These are phyloP conservation scores for Cetradonia linearis DNA, from an alignment of 495 filamentous ascomycete genomes.

Conservation along the genomic window DNA sequence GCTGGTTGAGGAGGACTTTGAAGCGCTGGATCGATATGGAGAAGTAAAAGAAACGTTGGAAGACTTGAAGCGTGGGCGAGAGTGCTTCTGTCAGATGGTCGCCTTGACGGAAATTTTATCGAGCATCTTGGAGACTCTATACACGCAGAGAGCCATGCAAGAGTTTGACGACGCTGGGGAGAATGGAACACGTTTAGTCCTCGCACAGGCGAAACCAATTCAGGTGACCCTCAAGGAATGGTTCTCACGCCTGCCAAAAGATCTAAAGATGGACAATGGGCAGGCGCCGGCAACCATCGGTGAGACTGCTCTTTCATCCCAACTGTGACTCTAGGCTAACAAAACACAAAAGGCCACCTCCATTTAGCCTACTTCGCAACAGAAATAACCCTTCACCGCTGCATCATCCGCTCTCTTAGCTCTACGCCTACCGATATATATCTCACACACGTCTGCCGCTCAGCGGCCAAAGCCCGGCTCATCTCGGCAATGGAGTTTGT, in stretches of 20 bases:
- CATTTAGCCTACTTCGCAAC: conserved; percentile 53
- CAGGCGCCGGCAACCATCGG: conserved; percentile 30
- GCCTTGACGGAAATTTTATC: conserved; percentile 49
- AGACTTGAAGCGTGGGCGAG: conserved; percentile 39
- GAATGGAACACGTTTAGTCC: conserved; percentile 43
- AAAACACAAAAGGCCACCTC: conserved; percentile 40
- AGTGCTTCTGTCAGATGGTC: conserved; percentile 50
- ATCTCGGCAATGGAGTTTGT: conserved; percentile 50
- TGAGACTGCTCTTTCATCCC: conserved; percentile 12
- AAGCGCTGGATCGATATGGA: conserved; percentile 30
- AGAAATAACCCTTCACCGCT: conserved; percentile 52
- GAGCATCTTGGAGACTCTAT: conserved; percentile 52
- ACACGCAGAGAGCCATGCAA: conserved; percentile 46
- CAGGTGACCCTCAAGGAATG: conserved; percentile 51
- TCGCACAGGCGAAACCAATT: conserved; percentile 51
- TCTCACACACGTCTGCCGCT: conserved; percentile 88
- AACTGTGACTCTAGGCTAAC: conserved; percentile 18
- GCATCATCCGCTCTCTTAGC: conserved; percentile 45
- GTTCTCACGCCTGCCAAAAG: conserved; percentile 44
- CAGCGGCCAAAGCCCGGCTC: conserved; percentile 54
- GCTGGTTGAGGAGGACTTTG: conserved; percentile 42
- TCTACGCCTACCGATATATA: conserved; percentile 38
- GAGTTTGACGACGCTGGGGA: conserved; percentile 41
- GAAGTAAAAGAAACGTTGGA: conserved; percentile 26
- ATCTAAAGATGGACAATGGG: conserved; percentile 42